Evolutionary conservation across 306 rosid genomes (phyloP).

Genomic region (Datisca glomerata): DNA sequence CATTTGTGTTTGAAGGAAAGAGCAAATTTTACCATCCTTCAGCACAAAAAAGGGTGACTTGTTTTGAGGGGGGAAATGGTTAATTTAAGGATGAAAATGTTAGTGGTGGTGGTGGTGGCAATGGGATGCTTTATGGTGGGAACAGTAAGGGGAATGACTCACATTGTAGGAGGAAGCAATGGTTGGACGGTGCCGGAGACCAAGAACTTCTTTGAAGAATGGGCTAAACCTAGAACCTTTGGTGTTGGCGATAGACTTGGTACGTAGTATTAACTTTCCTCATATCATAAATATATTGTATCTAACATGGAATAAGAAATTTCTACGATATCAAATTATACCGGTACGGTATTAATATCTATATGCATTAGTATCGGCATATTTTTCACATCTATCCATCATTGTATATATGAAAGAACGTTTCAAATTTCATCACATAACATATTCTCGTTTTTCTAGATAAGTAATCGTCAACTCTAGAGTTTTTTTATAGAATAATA

Average conservation of each 20-base stretch:
- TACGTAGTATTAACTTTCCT: constrained; percentile 5
- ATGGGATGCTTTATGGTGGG: constrained; percentile 19
- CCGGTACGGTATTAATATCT: no score
- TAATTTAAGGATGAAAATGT: constrained; percentile 15
- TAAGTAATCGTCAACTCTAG: no score
- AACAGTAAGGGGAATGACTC: constrained; percentile 25
- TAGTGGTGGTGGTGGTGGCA: constrained; percentile 5
- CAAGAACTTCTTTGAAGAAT: constrained; percentile 21
- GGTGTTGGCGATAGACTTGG: constrained; percentile 49
- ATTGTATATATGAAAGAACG: no score
- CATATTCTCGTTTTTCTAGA: no score
- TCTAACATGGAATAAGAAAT: no score
- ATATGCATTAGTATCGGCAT: no score
- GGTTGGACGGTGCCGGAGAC: constrained; percentile 56
- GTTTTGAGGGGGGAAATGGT: no score
- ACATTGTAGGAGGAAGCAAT: constrained; percentile 45
- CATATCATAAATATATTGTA: not conserved
- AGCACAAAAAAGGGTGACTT: not conserved
- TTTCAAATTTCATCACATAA: no score
- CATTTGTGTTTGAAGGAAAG: not conserved
- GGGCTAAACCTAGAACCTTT: constrained; percentile 47
- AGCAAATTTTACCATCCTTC: not conserved
- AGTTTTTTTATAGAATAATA: no score
- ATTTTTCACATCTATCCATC: no score
- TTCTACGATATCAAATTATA: no score